These are phyloP conservation scores for Cymbidium sinense DNA, from an alignment of 106 monocot genomes.

Conservation along the genomic window DNA sequence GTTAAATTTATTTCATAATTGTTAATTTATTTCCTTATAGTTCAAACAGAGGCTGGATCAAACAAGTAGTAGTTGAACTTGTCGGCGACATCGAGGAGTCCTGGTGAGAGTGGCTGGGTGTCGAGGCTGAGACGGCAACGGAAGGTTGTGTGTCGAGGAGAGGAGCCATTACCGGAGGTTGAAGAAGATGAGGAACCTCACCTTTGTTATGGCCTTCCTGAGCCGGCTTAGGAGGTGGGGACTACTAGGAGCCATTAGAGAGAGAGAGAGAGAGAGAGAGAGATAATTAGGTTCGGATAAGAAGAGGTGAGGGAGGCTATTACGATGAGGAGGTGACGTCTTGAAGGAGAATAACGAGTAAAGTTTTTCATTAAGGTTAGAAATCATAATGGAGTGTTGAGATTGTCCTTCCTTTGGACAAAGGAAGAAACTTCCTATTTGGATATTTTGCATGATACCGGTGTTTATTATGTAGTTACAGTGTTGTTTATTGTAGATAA, in stretches of 20 bases:
- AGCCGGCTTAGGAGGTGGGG: constrained; percentile 17
- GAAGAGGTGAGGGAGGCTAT: neutral
- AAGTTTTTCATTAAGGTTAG: neutral
- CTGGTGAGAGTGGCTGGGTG: constrained; percentile 20
- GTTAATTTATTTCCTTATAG: too few species aligned
- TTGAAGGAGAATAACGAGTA: neutral
- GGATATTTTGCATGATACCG: too few species aligned
- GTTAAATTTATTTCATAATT: too few species aligned
- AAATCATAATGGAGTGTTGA: neutral
- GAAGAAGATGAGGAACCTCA: constrained; percentile 40
- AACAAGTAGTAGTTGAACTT: neutral
- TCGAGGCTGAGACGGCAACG: constrained; percentile 14
- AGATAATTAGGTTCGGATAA: neutral
- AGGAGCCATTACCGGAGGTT: constrained; percentile 39
- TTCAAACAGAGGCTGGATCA: neutral
- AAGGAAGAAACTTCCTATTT: neutral
- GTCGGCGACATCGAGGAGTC: constrained; percentile 28
- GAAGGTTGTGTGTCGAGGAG: neutral
- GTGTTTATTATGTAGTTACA: too few species aligned
- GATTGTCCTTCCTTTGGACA: neutral
- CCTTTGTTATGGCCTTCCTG: constrained; percentile 37
- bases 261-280: neutral
- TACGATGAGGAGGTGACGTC: neutral
- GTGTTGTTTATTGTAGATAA: too few species aligned
- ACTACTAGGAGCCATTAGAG: neutral